These are phyloP conservation scores for Syzygium malaccense DNA, from an alignment of 441 rosid genomes.

Conservation along the genomic window DNA sequence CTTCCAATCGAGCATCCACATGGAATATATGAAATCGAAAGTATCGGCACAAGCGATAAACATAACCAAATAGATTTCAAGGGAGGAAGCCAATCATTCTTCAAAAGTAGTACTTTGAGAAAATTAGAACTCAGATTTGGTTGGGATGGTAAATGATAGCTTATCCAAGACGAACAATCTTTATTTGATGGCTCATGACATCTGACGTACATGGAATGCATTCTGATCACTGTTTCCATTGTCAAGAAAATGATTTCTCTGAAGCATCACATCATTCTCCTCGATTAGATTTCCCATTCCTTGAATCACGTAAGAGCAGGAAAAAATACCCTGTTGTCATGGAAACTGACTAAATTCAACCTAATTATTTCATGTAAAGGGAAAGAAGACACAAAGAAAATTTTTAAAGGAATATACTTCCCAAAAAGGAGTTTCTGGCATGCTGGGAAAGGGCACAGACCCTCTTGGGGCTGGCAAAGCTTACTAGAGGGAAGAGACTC, in stretches of 20 bases:
- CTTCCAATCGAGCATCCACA: too few species aligned
- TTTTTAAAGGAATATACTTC: background rate
- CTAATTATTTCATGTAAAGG: background rate
- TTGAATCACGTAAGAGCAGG: background rate
- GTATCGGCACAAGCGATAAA: too few species aligned
- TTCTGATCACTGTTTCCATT: background rate
- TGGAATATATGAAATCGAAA: too few species aligned
- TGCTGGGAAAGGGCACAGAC: background rate
- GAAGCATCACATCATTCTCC: background rate
- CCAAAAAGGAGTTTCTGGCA: background rate
- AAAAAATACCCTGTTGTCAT: background rate
- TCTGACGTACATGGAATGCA: background rate
- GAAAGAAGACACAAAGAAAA: background rate
- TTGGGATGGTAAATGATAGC: background rate
- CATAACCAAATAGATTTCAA: too few species aligned
- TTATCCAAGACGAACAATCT: background rate
- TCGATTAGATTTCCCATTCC: fast-evolving
- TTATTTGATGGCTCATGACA: background rate
- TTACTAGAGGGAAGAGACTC: background rate
- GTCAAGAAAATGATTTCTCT: background rate
- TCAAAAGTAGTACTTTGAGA: too few species aligned
- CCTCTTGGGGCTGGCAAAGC: background rate
- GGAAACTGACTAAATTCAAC: background rate
- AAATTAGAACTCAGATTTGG: too few species aligned
- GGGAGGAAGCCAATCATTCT: too few species aligned